Evolutionary conservation across 495 filamentous ascomycete genomes (phyloP), one percentile per base, ranked within the genome.

Genomic region (Aspergillus sclerotioniger): DNA sequence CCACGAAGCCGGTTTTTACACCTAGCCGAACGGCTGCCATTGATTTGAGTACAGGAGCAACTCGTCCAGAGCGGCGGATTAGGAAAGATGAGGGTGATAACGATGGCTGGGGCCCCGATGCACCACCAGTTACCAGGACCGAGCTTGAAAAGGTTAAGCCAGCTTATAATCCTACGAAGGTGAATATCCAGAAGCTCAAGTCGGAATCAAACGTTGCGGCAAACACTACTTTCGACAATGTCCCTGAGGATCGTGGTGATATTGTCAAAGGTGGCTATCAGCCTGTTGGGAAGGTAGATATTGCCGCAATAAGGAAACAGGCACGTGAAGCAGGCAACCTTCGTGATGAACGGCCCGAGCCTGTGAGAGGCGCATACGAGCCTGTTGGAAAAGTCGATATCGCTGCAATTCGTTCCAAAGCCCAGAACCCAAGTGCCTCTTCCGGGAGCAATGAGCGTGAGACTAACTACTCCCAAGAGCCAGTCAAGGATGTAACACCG

Each of bases 101-200:
- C 44, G 94, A 98, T 75, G 94, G 95, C 20, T 98, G 94, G 95
- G 95, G 94, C 45, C 82, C 80, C n/a, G 93, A 98, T 81, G 95
- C 94, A 2, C 94, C 95, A 1, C 90, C 83, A 8, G 82, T 96
- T 35, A 91, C 90, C 45, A 82, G 95, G 59, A 90, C 84, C 21
- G 84, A 93, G 67, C 72, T 99, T n/a, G 87, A 98, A 70, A 98
- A 95, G 71, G 94, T 99, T 20, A 81, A 87, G 59, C 82, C 94
- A 20, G 91, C 94, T 16, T 99, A 99, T 68, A 85, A 90, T 65
- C 94, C 94, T 8, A 97, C 92, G 5, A 94, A 90, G 69, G 92
- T 98, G 53, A 90, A 97, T 68, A 88, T 99, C 68, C 82, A 81
- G 58, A 85, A 88, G 54, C 79, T 92, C 54, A 86, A 77, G 64